These are phyloP conservation scores for Thielaviopsis ethacetica DNA, from an alignment of 2,329 filamentous ascomycete species.

Conservation along the genomic window DNA sequence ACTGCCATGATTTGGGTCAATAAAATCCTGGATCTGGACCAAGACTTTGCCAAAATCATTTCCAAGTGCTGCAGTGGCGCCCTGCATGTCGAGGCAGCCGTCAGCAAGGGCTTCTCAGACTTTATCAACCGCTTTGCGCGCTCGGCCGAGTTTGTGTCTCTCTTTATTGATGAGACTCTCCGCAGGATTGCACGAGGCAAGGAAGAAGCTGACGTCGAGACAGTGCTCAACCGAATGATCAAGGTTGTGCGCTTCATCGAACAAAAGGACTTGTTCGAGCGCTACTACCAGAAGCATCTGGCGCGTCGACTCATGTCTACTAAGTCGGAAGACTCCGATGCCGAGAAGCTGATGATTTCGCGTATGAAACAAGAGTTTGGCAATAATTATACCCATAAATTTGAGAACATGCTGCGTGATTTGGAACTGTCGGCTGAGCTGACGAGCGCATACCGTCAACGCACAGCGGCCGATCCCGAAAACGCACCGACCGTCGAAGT, in stretches of 20 bases:
- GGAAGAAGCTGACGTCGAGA: slow-evolving; percentile 74
- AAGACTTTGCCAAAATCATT: slow-evolving; percentile 77
- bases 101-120: slow-evolving; percentile 75
- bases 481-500: slow-evolving; percentile 47
- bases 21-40: slow-evolving; percentile 70
- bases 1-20: slow-evolving; percentile 93
- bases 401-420: slow-evolving; percentile 97
- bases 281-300: slow-evolving; percentile 96
- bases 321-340: slow-evolving; percentile 79
- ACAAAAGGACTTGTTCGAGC: slow-evolving; percentile 89
- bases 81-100: slow-evolving; percentile 58
- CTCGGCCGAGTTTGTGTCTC: slow-evolving; percentile 79
- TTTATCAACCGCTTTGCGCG: slow-evolving; percentile 86
- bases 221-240: slow-evolving; percentile 76
- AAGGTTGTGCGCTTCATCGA: slow-evolving; percentile 72
- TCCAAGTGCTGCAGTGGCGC: slow-evolving; percentile 56
- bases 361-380: slow-evolving; percentile 96
- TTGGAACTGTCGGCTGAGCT: slow-evolving; percentile 79
- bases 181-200: slow-evolving; percentile 89
- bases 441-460: slow-evolving; percentile 46
- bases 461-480: slow-evolving; percentile 22
- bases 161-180: slow-evolving; percentile 93
- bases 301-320: slow-evolving; percentile 74
- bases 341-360: slow-evolving; percentile 87
- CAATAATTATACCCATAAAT: slow-evolving; percentile 79